Conservation (phyloP, 1,139 yeast genomes). For the Blastobotrys arbuscula region DNA sequence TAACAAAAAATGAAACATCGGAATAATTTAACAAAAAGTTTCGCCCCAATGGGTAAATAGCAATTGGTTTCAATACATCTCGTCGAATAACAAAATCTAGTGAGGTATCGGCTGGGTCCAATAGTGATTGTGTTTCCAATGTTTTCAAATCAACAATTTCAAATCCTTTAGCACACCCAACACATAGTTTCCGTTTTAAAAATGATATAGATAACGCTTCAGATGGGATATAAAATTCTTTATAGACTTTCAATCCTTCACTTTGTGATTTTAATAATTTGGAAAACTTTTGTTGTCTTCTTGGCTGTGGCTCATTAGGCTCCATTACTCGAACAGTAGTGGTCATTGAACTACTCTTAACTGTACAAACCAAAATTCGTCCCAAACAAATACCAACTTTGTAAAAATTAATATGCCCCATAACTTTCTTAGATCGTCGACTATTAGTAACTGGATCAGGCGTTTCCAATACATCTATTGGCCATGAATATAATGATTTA, state of each 20-base stretch:
- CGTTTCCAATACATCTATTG: conserved; percentile 61
- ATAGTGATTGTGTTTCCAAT: conserved; percentile 64
- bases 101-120: conserved; percentile 96
- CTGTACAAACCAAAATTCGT: conserved; percentile 81
- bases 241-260: conserved; percentile 59
- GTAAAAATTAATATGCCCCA: conserved; percentile 82
- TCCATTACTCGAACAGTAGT: conserved; percentile 84
- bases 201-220: conserved; percentile 92
- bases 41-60: conserved; percentile 82
- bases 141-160: conserved; percentile 83
- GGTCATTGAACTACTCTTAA: conserved; percentile 63
- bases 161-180: conserved; percentile 95
- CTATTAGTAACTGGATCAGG: conserved; percentile 61
- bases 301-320: conserved; percentile 54
- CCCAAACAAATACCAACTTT: conserved; percentile 92
- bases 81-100: conserved; percentile 89
- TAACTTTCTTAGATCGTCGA: conserved; percentile 68
- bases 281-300: conserved; percentile 43
- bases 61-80: conserved; percentile 81
- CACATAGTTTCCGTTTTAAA: conserved; percentile 79
- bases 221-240: conserved; percentile 74
- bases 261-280: conserved; percentile 43
- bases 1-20: conserved; percentile 90
- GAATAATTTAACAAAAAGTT: conserved; percentile 84
- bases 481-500: conserved; percentile 77